Conservation (phyloP, 225 moss, liverwort and hornwort species). For the Bryum argenteum region DNA sequence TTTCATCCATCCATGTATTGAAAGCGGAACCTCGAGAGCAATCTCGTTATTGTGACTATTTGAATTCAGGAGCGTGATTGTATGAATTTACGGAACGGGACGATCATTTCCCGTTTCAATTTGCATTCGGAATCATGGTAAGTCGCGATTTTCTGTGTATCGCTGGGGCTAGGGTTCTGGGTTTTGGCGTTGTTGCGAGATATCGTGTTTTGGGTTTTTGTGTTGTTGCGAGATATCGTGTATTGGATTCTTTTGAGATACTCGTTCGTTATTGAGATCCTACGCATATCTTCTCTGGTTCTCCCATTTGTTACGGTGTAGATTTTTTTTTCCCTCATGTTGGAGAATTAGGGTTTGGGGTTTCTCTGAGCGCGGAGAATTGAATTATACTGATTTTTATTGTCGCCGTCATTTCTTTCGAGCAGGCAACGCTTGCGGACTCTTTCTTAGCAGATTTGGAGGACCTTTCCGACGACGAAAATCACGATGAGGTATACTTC, state of each 20-base stretch:
- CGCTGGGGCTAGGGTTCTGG: conserved; percentile 2
- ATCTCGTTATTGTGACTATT: too few species aligned
- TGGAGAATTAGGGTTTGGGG: conserved; percentile 24
- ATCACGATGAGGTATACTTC: conserved; percentile 62
- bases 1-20: conserved; percentile 2
- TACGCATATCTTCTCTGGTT: background rate
- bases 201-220: background rate
- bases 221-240: background rate
- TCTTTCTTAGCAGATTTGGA: conserved; percentile 97
- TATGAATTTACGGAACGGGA: background rate
- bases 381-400: background rate
- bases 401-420: conserved; percentile 12
- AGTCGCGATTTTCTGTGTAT: background rate
- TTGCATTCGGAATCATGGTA: conserved; percentile 28
- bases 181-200: conserved; percentile 12
- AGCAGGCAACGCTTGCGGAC: conserved; percentile 87
- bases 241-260: background rate
- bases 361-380: conserved; percentile 3
- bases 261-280: background rate
- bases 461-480: conserved; percentile 85
- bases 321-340: conserved; percentile 2
- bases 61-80: background rate
- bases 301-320: background rate
- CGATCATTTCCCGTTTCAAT: background rate
- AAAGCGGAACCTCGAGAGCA: too few species aligned